phyloP scores from a whole-genome alignment of 2,329 filamentous ascomycete genomes.

The Scedosporium boydii region DNA sequence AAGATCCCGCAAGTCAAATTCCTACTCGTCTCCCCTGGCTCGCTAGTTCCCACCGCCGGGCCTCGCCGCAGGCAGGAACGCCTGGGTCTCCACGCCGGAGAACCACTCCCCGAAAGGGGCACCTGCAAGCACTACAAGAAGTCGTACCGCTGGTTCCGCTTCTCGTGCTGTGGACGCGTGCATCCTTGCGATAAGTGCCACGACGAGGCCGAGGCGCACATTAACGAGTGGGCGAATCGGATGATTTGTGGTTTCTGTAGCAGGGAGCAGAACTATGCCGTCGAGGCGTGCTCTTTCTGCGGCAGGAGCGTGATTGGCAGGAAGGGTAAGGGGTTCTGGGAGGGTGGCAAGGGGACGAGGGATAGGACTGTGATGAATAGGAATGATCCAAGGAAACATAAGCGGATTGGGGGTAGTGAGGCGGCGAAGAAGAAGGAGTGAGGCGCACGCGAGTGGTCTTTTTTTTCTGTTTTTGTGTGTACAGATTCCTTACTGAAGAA shows the following conservation, averaged over 20 bases:
- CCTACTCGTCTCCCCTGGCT: constrained; percentile 54
- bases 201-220: constrained; percentile 60
- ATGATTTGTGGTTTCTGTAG: constrained; percentile 80
- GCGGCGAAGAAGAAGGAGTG: constrained; percentile 21
- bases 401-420: constrained; percentile 40
- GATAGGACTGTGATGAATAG: constrained; percentile 62
- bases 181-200: constrained; percentile 65
- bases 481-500: neutral
- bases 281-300: constrained; percentile 68
- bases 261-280: constrained; percentile 69
- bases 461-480: no score
- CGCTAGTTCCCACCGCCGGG: constrained; percentile 29
- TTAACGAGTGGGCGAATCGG: constrained; percentile 70
- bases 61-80: constrained; percentile 38
- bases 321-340: constrained; percentile 69
- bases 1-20: constrained; percentile 72
- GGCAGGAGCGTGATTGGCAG: constrained; percentile 58
- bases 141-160: constrained; percentile 55
- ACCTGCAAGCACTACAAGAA: constrained; percentile 49
- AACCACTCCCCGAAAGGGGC: constrained; percentile 42
- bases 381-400: constrained; percentile 68
- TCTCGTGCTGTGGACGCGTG: constrained; percentile 51
- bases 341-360: constrained; percentile 75
- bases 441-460: neutral
- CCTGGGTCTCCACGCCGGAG: constrained; percentile 47